Evolutionary conservation across 2,329 filamentous ascomycete genomes (phyloP).

Genomic region (Neonectria hederae): DNA sequence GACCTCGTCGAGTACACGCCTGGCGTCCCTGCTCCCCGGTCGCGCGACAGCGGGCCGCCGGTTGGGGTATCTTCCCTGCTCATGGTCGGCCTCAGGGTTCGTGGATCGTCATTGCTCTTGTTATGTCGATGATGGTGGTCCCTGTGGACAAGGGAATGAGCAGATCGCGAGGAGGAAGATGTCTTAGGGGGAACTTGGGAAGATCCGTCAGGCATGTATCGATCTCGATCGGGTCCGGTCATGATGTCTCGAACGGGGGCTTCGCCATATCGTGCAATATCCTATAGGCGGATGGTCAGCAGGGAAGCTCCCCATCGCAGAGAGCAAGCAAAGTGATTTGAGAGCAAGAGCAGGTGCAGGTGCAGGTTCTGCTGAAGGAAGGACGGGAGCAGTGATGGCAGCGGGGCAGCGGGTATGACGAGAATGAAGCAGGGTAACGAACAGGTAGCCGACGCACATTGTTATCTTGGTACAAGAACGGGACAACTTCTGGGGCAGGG

Average conservation of each 20-base stretch:
- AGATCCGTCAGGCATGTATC: constrained; percentile 64
- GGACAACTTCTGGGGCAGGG: constrained; percentile 91
- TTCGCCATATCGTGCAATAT: constrained; percentile 80
- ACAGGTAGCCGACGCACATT: constrained; percentile 63
- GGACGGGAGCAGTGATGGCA: constrained; percentile 22
- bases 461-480: constrained; percentile 92
- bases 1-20: constrained; percentile 59
- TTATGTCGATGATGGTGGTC: constrained; percentile 75
- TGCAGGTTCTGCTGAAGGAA: constrained; percentile 16
- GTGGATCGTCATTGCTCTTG: constrained; percentile 72
- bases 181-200: constrained; percentile 65
- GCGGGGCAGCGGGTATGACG: constrained; percentile 22
- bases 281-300: constrained; percentile 55
- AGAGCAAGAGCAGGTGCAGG: constrained; percentile 5
- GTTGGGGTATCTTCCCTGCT: constrained; percentile 77
- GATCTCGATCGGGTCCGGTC: constrained; percentile 74
- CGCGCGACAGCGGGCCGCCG: constrained; percentile 52
- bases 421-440: constrained; percentile 38
- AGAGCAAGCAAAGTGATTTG: constrained; percentile 4
- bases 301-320: constrained; percentile 24
- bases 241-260: constrained; percentile 78
- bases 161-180: constrained; percentile 69
- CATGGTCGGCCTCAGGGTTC: constrained; percentile 73
- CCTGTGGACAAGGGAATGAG: constrained; percentile 69
- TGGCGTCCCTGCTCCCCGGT: constrained; percentile 62